Evolutionary conservation across 768 basidiomycete genomes (phyloP).

Genomic region (Pisolithus sp.): DNA sequence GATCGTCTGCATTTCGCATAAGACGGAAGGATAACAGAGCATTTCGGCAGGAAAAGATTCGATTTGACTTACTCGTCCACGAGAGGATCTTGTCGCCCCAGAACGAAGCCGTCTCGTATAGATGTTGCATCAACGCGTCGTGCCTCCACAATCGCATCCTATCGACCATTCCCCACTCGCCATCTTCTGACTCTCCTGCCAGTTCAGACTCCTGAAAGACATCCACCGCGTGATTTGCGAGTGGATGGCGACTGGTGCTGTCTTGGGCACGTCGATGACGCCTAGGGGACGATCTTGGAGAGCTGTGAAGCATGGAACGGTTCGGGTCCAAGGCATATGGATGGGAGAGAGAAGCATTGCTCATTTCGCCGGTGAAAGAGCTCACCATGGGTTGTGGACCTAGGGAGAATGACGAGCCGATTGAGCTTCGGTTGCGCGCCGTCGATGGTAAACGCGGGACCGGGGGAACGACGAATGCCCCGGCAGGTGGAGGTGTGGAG

Average conservation of each 20-base stretch:
- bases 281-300: conserved; percentile 66
- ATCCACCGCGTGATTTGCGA: conserved; percentile 70
- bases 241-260: conserved; percentile 55
- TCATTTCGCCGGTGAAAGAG: conserved; percentile 62
- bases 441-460: conserved; percentile 51
- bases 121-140: conserved; percentile 96
- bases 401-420: conserved; percentile 79
- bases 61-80: conserved; percentile 78
- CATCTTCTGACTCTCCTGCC: conserved; percentile 53
- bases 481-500: conserved; percentile 46
- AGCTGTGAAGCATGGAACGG: conserved; percentile 67
- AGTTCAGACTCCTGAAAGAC: conserved; percentile 65
- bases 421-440: conserved; percentile 57
- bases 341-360: conserved; percentile 48
- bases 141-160: conserved; percentile 96
- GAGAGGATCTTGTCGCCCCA: conserved; percentile 98
- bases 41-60: not conserved
- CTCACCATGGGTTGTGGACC: conserved; percentile 72
- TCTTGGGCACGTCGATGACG: conserved; percentile 50
- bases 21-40: conserved; percentile 1
- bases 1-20: conserved; percentile 54
- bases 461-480: conserved; percentile 36
- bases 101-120: conserved; percentile 94
- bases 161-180: conserved; percentile 85
- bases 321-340: conserved; percentile 72